A percentile compares a stretch with the other conserved stretches of the same genome.
Conservation (phyloP, 208 protist species). For the Trypanosoma lewisi region DNA sequence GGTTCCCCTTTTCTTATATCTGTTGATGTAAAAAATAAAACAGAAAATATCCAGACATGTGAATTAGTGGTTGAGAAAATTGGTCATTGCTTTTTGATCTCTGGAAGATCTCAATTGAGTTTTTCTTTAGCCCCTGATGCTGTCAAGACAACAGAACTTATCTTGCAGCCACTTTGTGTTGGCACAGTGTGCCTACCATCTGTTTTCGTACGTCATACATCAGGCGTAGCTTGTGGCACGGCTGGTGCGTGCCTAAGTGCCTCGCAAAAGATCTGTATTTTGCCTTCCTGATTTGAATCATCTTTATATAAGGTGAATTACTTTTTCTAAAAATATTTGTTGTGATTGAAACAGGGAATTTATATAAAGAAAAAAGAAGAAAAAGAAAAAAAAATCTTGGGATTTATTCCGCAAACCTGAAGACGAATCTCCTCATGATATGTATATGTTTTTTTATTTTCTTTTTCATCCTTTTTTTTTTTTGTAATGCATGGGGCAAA, state of each 20-base stretch:
- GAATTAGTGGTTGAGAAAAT: constrained; percentile 37
- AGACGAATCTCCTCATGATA: too few relatives aligned
- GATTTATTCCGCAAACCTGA: not conserved
- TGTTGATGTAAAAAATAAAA: constrained; percentile 37
- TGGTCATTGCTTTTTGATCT: constrained; percentile 30
- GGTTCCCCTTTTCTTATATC: constrained; percentile 35
- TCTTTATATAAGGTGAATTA: not conserved
- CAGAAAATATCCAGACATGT: constrained; percentile 29
- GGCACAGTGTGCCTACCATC: constrained; percentile 18
- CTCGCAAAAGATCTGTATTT: constrained; percentile 34
- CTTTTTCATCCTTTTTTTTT: constrained; percentile 14
- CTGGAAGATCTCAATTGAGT: constrained; percentile 33
- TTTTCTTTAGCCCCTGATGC: constrained; percentile 29
- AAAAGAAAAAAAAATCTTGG: not conserved
- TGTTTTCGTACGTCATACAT: constrained; percentile 17
- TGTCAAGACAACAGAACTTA: constrained; percentile 25
- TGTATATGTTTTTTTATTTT: not conserved
- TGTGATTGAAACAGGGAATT: too few relatives aligned
- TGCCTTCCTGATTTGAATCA: constrained; percentile 19
- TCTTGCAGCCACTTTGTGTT: constrained; percentile 32
- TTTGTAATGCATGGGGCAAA: not conserved
- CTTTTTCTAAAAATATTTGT: too few relatives aligned
- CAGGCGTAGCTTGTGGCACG: constrained; percentile 2
- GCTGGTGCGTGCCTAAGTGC: constrained; percentile 24
- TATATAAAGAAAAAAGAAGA: too few relatives aligned